Percentiles rank a stretch among this genome's conserved stretches.
phyloP scores from a whole-genome alignment of 2,329 filamentous ascomycete species.

The Talaromyces sp. region DNA sequence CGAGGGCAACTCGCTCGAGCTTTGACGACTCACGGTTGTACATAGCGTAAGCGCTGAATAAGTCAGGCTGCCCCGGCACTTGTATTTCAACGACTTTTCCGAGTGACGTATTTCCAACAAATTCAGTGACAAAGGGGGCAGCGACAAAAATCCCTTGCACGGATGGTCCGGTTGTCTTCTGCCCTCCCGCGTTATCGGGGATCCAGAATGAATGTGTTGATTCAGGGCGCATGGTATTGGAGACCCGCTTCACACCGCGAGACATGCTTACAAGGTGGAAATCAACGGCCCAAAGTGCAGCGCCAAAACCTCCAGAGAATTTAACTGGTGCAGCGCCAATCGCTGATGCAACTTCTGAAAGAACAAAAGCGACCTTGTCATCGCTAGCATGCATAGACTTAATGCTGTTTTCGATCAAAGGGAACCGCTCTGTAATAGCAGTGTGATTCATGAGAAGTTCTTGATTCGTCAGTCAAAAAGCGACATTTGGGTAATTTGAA shows the following conservation, averaged over 20 bases:
- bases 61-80: not conserved
- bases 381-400: not conserved
- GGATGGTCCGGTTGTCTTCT: slow-evolving; percentile 14
- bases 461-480: not conserved
- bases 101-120: slow-evolving; percentile 16
- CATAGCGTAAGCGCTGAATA: slow-evolving; percentile 14
- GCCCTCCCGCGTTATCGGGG: slow-evolving; percentile 8
- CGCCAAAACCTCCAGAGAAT: slow-evolving; percentile 12
- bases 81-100: slow-evolving; percentile 9
- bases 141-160: slow-evolving; percentile 20
- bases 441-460: slow-evolving; percentile 1
- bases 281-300: slow-evolving; percentile 18
- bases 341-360: slow-evolving; percentile 11
- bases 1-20: slow-evolving; percentile 8
- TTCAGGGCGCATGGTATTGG: slow-evolving; percentile 17
- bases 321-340: slow-evolving; percentile 1
- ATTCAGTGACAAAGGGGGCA: slow-evolving; percentile 21
- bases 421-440: not conserved
- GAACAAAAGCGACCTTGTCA: slow-evolving; percentile 5
- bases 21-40: slow-evolving; percentile 6
- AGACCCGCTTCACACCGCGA: slow-evolving; percentile 19
- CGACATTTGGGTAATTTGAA: not conserved
- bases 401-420: not conserved
- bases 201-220: slow-evolving; percentile 21
- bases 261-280: slow-evolving; percentile 19